These are phyloP conservation scores for Saitozyma podzolica DNA, from an alignment of 768 basidiomycete species.

Conservation along the genomic window DNA sequence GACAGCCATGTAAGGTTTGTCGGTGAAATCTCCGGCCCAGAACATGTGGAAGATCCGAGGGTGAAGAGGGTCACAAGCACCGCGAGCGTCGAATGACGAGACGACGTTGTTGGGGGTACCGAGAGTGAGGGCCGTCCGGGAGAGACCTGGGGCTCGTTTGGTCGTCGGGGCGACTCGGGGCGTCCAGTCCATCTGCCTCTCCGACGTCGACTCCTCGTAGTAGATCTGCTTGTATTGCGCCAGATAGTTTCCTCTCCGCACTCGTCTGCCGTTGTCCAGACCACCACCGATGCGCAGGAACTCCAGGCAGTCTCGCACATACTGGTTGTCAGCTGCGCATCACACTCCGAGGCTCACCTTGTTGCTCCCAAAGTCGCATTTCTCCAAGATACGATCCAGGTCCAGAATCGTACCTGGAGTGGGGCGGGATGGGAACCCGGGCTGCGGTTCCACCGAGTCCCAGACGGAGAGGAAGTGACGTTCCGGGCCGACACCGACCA, in stretches of 20 bases:
- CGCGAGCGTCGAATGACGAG: constrained; percentile 34
- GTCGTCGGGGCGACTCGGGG: constrained; percentile 20
- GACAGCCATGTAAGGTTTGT: constrained; percentile 95
- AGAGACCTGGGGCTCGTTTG: constrained; percentile 24
- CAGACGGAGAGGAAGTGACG: constrained; percentile 69
- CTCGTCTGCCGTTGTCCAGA: constrained; percentile 74
- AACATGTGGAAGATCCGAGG: constrained; percentile 97
- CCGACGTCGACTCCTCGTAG: constrained; percentile 60
- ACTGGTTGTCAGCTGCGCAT: constrained; percentile 57
- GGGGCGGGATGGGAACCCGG: constrained; percentile 85
- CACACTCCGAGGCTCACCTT: constrained; percentile 37
- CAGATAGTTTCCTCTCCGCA: constrained; percentile 68
- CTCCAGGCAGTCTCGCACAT: constrained; percentile 96
- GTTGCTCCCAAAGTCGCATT: constrained; percentile 82
- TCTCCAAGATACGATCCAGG: constrained; percentile 84
- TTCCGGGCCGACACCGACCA: constrained; percentile 72
- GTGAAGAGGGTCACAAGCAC: constrained; percentile 77
- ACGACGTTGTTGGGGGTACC: constrained; percentile 37
- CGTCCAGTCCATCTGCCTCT: constrained; percentile 45
- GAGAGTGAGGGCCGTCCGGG: constrained; percentile 38
- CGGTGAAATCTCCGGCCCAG: constrained; percentile 98
- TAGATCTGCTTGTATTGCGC: constrained; percentile 89
- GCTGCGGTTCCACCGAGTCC: constrained; percentile 29
- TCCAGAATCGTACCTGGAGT: constrained; percentile 80
- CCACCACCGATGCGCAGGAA: constrained; percentile 87